Evolutionary conservation across 805 yeast genomes (phyloP), one percentile per base, ranked within the genome.

Genomic region (Hanseniaspora singularis): DNA sequence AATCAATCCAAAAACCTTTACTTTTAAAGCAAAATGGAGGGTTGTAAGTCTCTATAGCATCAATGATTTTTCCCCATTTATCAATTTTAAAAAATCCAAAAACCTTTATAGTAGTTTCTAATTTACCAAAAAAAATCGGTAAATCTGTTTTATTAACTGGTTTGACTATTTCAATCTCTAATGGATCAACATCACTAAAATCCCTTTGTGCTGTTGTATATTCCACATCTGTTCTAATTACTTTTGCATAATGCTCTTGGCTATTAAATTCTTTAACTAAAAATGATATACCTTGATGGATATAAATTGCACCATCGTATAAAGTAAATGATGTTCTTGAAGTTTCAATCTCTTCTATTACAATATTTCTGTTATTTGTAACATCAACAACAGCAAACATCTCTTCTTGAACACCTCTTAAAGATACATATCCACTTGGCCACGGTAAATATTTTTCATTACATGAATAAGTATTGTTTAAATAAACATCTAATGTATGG

Each of bases 131-230:
- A 54, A 77, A 83, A 0, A 79, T 75, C 0, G 89, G 89, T 1
- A 77, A 64, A 37, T 66, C 68, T 36, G 76, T 68, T 0, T 62
- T 62, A 14, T 38, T 33, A 16, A 81, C 59, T 4, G 81, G 73
- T 48, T 83, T 66, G 3, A 81, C 72, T 48, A 67, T 62, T 54
- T 81, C 87, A 43, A 81, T 78, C 54, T 78, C 79, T 19, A 71
- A 60, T 0, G 98, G 96, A 59, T 92, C 97, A 8, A 92, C 82
- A 61, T 92, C 94, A 0, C 96, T 85, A 55, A 72, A 92, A 61
- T 92, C 98, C 48, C 99, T 67, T 58, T 89, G 97, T 39, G 72
- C 71, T 0, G 99, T 92, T 1, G 76, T 72, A 97, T 97, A 92
- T 52, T 89, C 95, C 14, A 92, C 98, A 55, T 81, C 79, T 0